phyloP scores from a whole-genome alignment of 2,329 filamentous ascomycete genomes.

The Aaosphaeria arxii region DNA sequence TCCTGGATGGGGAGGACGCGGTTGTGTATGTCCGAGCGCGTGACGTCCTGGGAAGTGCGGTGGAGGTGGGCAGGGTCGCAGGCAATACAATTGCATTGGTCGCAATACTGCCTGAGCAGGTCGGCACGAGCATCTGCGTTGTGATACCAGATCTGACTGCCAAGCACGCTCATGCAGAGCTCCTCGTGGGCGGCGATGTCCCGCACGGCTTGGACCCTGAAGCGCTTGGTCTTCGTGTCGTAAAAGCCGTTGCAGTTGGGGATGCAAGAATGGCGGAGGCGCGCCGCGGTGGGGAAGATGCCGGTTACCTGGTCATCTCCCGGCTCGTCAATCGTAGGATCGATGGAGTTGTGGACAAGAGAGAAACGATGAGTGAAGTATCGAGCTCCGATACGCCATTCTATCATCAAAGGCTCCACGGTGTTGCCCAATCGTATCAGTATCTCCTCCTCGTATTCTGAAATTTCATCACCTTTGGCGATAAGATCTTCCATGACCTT shows the following conservation, averaged over 20 bases:
- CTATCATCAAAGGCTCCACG: background rate
- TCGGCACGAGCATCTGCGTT: background rate
- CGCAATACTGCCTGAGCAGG: constrained; percentile 6
- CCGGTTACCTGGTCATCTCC: background rate
- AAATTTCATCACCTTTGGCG: background rate
- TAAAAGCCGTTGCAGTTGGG: constrained; percentile 2
- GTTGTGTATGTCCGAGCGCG: background rate
- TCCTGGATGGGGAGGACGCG: background rate
- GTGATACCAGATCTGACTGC: background rate
- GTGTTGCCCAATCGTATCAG: background rate
- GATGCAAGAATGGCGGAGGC: constrained; percentile 5
- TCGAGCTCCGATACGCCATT: background rate
- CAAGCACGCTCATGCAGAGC: background rate
- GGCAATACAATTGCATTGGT: constrained; percentile 1
- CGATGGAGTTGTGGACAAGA: background rate
- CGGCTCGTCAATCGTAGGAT: background rate
- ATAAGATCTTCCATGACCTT: background rate
- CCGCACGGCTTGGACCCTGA: constrained; percentile 2
- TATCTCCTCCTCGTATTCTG: background rate
- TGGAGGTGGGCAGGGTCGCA: constrained; percentile 1
- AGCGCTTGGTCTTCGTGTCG: background rate
- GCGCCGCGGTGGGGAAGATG: constrained; percentile 21
- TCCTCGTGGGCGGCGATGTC: constrained; percentile 1
- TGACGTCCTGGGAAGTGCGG: background rate
- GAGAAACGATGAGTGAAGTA: background rate